phyloP scores from a whole-genome alignment of 257 asterid species.

The Salvia splendens region DNA sequence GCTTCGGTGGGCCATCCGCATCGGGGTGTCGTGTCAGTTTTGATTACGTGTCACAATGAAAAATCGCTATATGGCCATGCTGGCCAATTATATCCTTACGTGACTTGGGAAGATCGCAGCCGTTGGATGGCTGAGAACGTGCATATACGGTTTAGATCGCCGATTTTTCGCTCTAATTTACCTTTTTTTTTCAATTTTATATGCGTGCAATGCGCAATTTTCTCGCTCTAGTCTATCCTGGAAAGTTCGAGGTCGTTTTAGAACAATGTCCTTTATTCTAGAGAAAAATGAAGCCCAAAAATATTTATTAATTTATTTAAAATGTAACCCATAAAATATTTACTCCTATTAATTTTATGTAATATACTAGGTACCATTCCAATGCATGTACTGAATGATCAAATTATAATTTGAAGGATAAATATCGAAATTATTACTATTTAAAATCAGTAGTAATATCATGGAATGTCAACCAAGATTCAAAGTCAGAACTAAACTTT shows the following conservation, averaged over 20 bases:
- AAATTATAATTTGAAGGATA: too few species aligned
- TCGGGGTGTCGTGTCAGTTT: slow-evolving; percentile 30
- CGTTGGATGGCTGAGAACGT: slow-evolving; percentile 27
- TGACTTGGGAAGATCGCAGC: slow-evolving; percentile 40
- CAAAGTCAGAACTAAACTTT: too few species aligned
- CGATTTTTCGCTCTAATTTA: neutral
- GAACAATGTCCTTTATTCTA: neutral
- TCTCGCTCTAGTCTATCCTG: neutral
- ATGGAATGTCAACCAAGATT: too few species aligned
- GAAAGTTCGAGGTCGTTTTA: slow-evolving; percentile 12
- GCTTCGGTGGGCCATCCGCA: slow-evolving; percentile 26
- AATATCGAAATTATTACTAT: too few species aligned
- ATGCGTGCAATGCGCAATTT: neutral
- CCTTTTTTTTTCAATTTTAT: neutral
- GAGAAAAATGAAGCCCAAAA: too few species aligned
- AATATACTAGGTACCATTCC: too few species aligned
- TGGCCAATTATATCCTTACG: slow-evolving; percentile 40
- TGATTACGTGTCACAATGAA: slow-evolving; percentile 48
- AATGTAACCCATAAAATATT: too few species aligned
- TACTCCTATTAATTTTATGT: too few species aligned
- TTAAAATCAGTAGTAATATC: too few species aligned
- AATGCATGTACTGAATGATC: too few species aligned
- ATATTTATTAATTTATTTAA: too few species aligned
- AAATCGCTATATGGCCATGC: slow-evolving; percentile 7
- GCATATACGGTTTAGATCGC: neutral